A percentile compares a stretch with the other conserved stretches of the same genome.
Conservation (phyloP, 2,329 filamentous ascomycete species). For the Diaporthe sp. region DNA sequence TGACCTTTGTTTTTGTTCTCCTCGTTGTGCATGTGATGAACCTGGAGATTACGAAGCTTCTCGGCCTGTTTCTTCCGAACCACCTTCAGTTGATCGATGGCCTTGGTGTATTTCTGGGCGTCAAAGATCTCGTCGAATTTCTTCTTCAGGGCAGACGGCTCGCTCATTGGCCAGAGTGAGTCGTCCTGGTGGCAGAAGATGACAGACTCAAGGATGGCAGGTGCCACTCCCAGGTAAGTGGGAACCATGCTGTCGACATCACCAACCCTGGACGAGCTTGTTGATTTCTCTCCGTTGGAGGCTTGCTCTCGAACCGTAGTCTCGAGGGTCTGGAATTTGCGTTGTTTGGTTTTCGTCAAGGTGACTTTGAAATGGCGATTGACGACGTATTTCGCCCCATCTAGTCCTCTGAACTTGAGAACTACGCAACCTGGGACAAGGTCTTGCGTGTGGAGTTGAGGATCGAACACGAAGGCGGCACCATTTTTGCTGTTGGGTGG, state of each 20-base stretch:
- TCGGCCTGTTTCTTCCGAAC: conserved; percentile 87
- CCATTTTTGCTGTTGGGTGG: conserved; percentile 87
- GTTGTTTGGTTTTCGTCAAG: conserved; percentile 80
- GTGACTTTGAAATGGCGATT: conserved; percentile 89
- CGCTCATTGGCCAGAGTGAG: conserved; percentile 95
- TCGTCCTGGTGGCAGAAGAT: conserved; percentile 99
- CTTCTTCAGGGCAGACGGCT: conserved; percentile 88
- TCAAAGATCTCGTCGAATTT: conserved; percentile 98
- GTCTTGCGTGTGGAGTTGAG: conserved; percentile 90
- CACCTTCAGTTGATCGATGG: conserved; percentile 93
- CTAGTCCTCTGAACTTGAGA: conserved; percentile 85
- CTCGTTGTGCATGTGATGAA: conserved; percentile 83
- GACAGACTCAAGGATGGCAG: conserved; percentile 91
- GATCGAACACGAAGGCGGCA: conserved; percentile 96
- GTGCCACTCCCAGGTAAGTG: conserved; percentile 88
- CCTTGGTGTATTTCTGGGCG: conserved; percentile 95
- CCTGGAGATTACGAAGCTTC: conserved; percentile 79
- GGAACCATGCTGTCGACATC: conserved; percentile 90
- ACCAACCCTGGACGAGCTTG: conserved; percentile 83
- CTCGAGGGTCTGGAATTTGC: conserved; percentile 87
- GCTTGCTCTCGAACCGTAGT: conserved; percentile 84
- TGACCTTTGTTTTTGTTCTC: conserved; percentile 88
- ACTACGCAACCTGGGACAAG: conserved; percentile 94
- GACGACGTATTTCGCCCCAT: conserved; percentile 83
- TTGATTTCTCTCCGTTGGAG: conserved; percentile 76